Evolutionary conservation across 768 basidiomycete genomes (phyloP), one percentile per base, ranked within the genome.

Genomic region (Boletus insuetus): DNA sequence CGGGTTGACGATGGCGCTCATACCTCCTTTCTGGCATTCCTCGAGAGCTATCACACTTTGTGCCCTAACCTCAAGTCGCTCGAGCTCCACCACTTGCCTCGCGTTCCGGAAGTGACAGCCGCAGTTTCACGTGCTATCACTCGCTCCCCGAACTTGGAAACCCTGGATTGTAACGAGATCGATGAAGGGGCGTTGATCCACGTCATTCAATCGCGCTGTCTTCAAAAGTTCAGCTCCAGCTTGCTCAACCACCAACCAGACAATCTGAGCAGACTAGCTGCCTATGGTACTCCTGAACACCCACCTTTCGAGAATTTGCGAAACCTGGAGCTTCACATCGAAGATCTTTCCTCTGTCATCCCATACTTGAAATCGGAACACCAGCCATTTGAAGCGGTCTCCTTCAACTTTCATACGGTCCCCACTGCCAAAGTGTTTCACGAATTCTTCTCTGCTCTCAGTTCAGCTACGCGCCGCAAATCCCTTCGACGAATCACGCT

Each of bases 11-110:
- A 2, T 6, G 58, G 39, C 7, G 12, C 49, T 8, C 47, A 46
- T 19, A 42, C 22, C n/a, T 42, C 53, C 3, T 35, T 50, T 6
- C 6, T 50, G 0, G 60, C 22, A 13, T 49, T 61, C 20, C 47
- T 61, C 40, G 34, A 61, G 24, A 17, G 16, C 11, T 53, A 35
- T 41, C 51, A 43, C 20, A 37, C 20, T 5, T 29, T 60, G 5
- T 60, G 53, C 31, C 57, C 52, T 31, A 49, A 47, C 31, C 51
- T 61, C 35, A 47, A 40, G 40, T 56, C 58, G 20, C 24, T 60
- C 38, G 4, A 32, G 14, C 44, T 58, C 1, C 7, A 6, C 26
- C 47, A 58, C 24, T 2, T 22, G 3, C 2, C 8, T 51, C 35
- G n/a, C 22, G 35, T 22, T 38, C 48, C 38, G 11, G 31, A 32